Evolutionary conservation across 371 early-diverging fungal species (phyloP).

Genomic region (Umbelopsis sp.): DNA sequence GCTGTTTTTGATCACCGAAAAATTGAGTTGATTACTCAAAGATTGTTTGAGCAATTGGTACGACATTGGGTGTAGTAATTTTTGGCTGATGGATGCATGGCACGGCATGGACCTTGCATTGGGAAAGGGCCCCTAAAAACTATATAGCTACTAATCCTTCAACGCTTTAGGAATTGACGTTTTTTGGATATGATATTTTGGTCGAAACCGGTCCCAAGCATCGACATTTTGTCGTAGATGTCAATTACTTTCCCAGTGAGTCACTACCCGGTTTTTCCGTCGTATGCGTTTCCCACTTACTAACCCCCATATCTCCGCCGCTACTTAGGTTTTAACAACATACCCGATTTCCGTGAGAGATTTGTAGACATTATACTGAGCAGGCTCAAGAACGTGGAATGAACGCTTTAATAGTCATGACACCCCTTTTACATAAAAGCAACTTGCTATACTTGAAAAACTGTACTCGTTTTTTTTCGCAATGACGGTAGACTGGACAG

Average conservation of each 20-base stretch:
- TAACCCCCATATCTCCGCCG: background rate
- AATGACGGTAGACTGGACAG: too few relatives aligned
- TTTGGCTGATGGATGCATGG: background rate
- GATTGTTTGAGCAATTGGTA: constrained; percentile 41
- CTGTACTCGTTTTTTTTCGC: too few relatives aligned
- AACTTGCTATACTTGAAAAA: background rate
- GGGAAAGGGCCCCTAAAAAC: too few relatives aligned
- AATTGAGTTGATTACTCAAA: constrained; percentile 39
- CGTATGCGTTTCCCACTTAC: background rate
- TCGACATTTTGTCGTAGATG: constrained; percentile 44
- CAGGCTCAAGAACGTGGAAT: constrained; percentile 16
- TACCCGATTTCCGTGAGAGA: constrained; percentile 25
- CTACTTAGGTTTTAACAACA: constrained; percentile 28
- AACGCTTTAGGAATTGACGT: constrained; percentile 41
- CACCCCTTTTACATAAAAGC: background rate
- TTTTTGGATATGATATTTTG: constrained; percentile 55
- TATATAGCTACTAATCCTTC: background rate
- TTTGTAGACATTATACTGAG: constrained; percentile 24
- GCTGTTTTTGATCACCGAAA: constrained; percentile 29
- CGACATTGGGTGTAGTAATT: background rate
- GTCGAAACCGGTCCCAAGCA: constrained; percentile 36
- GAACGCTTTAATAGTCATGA: background rate
- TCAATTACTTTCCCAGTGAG: constrained; percentile 57
- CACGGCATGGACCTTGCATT: too few relatives aligned
- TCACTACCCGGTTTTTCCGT: background rate